Evolutionary conservation across 129 eudicot genomes (phyloP).

Genomic region (Cynara cardunculus): DNA sequence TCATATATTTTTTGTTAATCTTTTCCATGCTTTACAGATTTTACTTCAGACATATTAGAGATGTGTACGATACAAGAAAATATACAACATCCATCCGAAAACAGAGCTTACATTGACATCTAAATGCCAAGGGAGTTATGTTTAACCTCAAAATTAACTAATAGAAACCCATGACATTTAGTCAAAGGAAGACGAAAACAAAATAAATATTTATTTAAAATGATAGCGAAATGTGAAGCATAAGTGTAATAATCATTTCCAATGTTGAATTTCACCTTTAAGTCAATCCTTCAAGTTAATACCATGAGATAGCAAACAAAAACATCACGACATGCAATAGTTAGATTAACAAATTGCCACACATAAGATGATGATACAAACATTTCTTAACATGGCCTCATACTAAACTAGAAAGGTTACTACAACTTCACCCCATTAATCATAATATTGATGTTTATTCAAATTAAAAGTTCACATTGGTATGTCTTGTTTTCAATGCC

Average conservation of each 20-base stretch:
- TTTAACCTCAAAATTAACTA: not conserved
- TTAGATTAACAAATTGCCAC: not conserved
- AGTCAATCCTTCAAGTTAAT: not conserved
- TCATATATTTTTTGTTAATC: not conserved
- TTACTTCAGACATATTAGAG: not conserved
- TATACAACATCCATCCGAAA: not conserved
- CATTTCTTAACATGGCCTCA: not conserved
- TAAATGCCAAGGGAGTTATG: not conserved
- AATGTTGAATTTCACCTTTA: not conserved
- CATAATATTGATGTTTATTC: not conserved
- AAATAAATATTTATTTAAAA: not conserved
- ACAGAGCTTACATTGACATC: not conserved
- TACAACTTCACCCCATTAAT: not conserved
- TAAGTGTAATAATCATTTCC: not conserved
- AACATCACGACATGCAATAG: no score
- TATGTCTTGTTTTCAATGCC: not conserved
- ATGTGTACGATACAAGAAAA: not conserved
- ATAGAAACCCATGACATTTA: not conserved
- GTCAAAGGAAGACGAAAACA: not conserved
- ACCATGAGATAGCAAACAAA: not conserved
- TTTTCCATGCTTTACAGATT: not conserved
- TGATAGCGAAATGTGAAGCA: not conserved
- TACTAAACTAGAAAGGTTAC: not conserved
- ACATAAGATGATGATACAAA: not conserved
- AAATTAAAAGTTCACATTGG: not conserved